phyloP scores from a whole-genome alignment of 495 filamentous ascomycete species.

The Tuber aestivum region DNA sequence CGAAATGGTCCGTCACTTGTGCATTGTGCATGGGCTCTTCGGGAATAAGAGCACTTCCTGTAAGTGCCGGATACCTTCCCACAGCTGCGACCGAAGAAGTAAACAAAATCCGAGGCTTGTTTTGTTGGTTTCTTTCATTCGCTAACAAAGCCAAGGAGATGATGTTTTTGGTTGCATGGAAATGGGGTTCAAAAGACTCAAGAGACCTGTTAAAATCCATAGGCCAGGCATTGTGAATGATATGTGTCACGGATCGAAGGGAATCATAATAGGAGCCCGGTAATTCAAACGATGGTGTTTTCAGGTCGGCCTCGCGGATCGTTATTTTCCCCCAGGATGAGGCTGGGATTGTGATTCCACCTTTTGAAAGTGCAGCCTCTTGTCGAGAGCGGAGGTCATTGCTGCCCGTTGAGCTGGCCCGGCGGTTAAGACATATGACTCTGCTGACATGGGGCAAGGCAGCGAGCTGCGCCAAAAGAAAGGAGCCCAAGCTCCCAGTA shows the following conservation, averaged over 20 bases:
- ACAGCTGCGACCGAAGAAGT: slow-evolving; percentile 57
- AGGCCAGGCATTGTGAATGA: slow-evolving; percentile 57
- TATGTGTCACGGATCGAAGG: slow-evolving; percentile 49
- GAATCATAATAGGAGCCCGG: slow-evolving; percentile 42
- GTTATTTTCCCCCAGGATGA: slow-evolving; percentile 47
- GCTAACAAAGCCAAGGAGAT: slow-evolving; percentile 53
- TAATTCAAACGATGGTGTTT: slow-evolving; percentile 49
- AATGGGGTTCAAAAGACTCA: slow-evolving; percentile 49
- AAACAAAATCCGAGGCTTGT: slow-evolving; percentile 49
- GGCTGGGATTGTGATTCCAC: slow-evolving; percentile 26
- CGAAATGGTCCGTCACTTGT: slow-evolving; percentile 45
- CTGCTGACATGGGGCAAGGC: slow-evolving; percentile 46
- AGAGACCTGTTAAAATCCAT: slow-evolving; percentile 51
- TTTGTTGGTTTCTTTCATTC: slow-evolving; percentile 24
- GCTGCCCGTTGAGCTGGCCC: slow-evolving; percentile 19
- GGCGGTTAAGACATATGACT: slow-evolving; percentile 54
- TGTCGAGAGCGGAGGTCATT: slow-evolving; percentile 22
- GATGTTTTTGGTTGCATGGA: slow-evolving; percentile 47
- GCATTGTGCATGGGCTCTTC: slow-evolving; percentile 48
- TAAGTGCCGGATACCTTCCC: slow-evolving; percentile 38
- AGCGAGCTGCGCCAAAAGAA: slow-evolving; percentile 51
- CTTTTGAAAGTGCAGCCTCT: slow-evolving; percentile 25
- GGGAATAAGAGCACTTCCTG: slow-evolving; percentile 48
- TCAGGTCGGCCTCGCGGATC: slow-evolving; percentile 50
- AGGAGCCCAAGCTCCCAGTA: slow-evolving; percentile 56